Evolutionary conservation across 192 early-diverging fungal genomes (phyloP), one percentile per base, ranked within the genome.

Genomic region (Coemansia sp.): DNA sequence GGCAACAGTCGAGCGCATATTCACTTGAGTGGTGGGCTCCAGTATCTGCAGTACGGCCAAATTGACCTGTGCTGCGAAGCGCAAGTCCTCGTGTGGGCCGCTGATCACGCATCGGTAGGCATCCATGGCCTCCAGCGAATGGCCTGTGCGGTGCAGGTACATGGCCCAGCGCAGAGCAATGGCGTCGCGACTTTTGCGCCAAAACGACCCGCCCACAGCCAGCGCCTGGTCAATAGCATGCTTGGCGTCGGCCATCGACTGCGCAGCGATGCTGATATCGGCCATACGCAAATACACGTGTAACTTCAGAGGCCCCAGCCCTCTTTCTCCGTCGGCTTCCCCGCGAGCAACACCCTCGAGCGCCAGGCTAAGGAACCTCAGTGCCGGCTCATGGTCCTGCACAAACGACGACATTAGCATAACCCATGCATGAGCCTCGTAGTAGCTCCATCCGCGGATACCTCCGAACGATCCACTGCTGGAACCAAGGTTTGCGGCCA

Each of bases 341-440:
- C 80, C 80, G 9, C 75, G 75, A 11, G 67, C 67, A 42, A 83
- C 67, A 1, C 76, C 80, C 36, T 83, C 80, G 16, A 75, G 47
- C 24, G 80, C 76, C 55, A 77, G 41, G 10, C 63, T 73, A 20
- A 83, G n/a, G 29, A 83, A 83, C 20, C 73, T 67, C 2, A 71
- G 24, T 9, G 70, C 72, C 42, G 73, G 71, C n/a, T 75, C 80
- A 18, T 42, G 61, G 59, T 29, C 49, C 43, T 36, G 36, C 12
- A 63, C 68, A 31, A 61, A 47, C 20, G 76, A 76, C 5, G 80
- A 78, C 6, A 77, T 67, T 6, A 83, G 73, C 76, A 83, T 83
- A 3, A 71, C 73, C 80, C 80, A 83, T 2, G 72, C 80, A 64
- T 83, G 80, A 0, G 76, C 72, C 52, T 83, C 80, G 44, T 78